Base-by-base conservation (phyloP, 192 early-diverging fungal species). In the Backusella australiensis region DNA sequence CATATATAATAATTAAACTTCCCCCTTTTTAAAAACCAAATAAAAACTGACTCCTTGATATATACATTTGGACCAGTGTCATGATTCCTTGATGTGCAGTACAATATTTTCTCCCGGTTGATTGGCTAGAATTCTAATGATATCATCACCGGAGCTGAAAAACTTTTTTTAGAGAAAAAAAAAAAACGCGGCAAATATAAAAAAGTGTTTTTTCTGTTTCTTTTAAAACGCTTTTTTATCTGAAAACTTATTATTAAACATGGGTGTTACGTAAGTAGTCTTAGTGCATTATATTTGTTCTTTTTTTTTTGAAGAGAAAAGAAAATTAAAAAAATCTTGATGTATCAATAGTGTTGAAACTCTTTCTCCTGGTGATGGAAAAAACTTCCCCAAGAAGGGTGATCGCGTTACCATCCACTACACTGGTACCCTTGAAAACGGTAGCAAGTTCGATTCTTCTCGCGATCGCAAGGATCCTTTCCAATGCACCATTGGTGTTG, bases 381-480 rank as follows among this genome's bases (percentile, higher is more conserved):
- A 69, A 38, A 86, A 86, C 80, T 88, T 86, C 70, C 86, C 91
- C 78, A 86, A 91, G 87, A 38, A 72, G 15, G 92, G 92, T 35
- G 86, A 92, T 79, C 88, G 70, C 14, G 86, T 92, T 19, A 83
- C 86, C 75, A 94, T 94, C 71, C 93, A 93, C 89, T 94, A 92
- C 79, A 79, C 49, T 67, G 86, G 80, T 69, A 74, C 77, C 41
- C 80, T 94, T 29, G 80, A 82, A 59, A 83, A 91, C 80, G 95
- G 95, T 73, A 83, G 66, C 26, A 89, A 93, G 82, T 99, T 99
- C 73, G 97, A 99, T 82, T 94, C 93, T 68, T 94, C 94, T 66
- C 80, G 85, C 72, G 90, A 97, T 84, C 95, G 96, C 76, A 86
- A 88, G 35, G 73, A 93, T 77, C 95, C 97, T 49, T 99, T 98